Conservation (phyloP, 2,329 filamentous ascomycete species). For the Sclerotinia spermophila region DNA sequence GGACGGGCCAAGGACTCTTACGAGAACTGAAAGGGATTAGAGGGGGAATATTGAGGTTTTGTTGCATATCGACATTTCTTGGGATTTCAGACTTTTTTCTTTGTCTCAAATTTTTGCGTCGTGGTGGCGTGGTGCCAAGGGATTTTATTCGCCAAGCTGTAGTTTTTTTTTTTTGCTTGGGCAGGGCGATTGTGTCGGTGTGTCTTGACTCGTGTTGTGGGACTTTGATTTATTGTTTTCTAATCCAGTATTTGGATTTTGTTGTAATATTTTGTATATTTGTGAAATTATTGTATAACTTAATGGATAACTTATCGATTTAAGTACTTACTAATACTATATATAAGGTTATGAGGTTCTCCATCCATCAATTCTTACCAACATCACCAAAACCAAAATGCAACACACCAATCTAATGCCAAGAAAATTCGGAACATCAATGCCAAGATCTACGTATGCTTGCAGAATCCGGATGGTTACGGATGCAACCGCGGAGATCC, state of each 20-base stretch:
- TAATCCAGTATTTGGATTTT: background rate
- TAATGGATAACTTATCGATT: background rate
- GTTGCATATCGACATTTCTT: slow-evolving; percentile 14
- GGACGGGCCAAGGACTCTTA: background rate
- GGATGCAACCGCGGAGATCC: background rate
- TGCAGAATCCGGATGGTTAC: background rate
- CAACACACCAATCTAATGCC: background rate
- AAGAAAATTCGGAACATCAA: background rate
- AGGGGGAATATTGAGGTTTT: background rate
- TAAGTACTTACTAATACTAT: background rate
- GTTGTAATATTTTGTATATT: background rate
- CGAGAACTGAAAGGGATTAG: background rate
- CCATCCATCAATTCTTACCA: background rate
- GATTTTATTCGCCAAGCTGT: background rate
- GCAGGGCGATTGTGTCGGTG: background rate
- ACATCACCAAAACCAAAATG: background rate
- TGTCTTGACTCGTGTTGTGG: background rate
- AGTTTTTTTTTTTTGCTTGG: background rate
- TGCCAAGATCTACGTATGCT: background rate
- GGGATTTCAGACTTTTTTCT: background rate
- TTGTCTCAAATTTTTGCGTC: too few relatives aligned
- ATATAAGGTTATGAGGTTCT: background rate
- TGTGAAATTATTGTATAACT: background rate
- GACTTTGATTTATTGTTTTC: background rate
- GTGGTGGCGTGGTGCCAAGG: slow-evolving; percentile 11